phyloP scores from a whole-genome alignment of 1,139 yeast genomes.

The Yamadazyma blattariae region DNA sequence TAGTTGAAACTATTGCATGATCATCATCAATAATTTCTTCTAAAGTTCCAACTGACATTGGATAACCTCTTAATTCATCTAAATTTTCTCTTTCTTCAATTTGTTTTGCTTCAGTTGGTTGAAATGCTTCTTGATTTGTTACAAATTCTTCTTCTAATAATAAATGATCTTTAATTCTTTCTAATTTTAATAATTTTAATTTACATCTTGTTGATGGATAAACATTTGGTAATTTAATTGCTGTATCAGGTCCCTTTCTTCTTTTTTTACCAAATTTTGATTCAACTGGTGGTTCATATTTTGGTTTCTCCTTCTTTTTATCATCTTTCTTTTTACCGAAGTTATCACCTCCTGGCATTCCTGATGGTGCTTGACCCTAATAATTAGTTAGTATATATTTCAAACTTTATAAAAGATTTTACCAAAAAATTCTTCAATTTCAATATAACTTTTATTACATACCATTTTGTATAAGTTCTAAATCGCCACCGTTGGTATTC shows the following conservation, averaged over 20 bases:
- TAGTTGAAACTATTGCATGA: slow-evolving; percentile 95
- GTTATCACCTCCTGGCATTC: slow-evolving; percentile 58
- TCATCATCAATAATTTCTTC: slow-evolving; percentile 98
- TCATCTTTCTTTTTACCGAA: slow-evolving; percentile 69
- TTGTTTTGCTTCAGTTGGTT: slow-evolving; percentile 95
- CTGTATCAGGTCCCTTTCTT: slow-evolving; percentile 89
- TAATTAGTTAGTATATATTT: slow-evolving; percentile 10
- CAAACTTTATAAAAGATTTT: too few species aligned
- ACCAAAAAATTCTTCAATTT: too few species aligned
- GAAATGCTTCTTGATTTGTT: slow-evolving; percentile 88
- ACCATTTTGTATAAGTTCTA: slow-evolving; percentile 2
- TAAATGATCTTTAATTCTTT: slow-evolving; percentile 93
- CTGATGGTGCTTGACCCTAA: slow-evolving; percentile 81
- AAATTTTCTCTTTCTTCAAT: slow-evolving; percentile 94
- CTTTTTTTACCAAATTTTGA: slow-evolving; percentile 88
- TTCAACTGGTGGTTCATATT: slow-evolving; percentile 98
- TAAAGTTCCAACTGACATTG: slow-evolving; percentile 94
- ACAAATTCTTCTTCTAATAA: slow-evolving; percentile 95
- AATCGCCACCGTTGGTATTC: slow-evolving; percentile 8
- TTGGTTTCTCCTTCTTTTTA: slow-evolving; percentile 83
- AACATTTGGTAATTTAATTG: slow-evolving; percentile 82
- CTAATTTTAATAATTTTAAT: slow-evolving; percentile 84
- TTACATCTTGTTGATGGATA: slow-evolving; percentile 94
- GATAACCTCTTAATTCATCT: slow-evolving; percentile 94
- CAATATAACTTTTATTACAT: too few species aligned